These are phyloP conservation scores for Lipomyces spencermartinsiae DNA, from an alignment of 805 yeast genomes.

Conservation along the genomic window DNA sequence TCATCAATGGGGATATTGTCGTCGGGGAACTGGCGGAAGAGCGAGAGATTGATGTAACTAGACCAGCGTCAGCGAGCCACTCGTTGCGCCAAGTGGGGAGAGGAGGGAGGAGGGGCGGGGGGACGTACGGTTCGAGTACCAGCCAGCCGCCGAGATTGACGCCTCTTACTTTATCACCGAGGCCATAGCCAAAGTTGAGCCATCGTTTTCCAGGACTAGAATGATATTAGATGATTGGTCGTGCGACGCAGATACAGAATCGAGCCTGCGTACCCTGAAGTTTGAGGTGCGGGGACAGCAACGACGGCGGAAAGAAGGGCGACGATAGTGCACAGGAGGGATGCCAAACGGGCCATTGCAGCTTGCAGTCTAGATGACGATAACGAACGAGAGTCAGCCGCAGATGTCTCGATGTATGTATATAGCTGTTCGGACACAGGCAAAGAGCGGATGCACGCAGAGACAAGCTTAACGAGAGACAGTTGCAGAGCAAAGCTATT, in stretches of 20 bases:
- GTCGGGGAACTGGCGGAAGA: slow-evolving; percentile 61
- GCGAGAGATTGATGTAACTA: slow-evolving; percentile 69
- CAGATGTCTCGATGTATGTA: no score
- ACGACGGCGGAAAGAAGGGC: slow-evolving; percentile 8
- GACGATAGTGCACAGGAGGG: neutral
- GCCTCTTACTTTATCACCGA: slow-evolving; percentile 52
- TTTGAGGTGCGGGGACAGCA: slow-evolving; percentile 6
- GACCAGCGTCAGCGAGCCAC: neutral
- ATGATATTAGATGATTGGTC: neutral
- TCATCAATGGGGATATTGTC: slow-evolving; percentile 78
- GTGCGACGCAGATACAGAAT: neutral
- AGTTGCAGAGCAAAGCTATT: neutral
- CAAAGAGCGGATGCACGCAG: neutral
- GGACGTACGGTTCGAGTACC: slow-evolving; percentile 71
- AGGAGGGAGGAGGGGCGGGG: neutral
- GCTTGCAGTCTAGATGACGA: no score
- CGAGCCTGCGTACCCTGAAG: neutral
- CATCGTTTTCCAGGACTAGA: slow-evolving; percentile 23
- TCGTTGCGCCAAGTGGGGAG: neutral
- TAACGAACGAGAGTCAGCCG: no score
- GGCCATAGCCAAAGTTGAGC: slow-evolving; percentile 39
- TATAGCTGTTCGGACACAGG: no score
- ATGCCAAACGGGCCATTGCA: neutral
- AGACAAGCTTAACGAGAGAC: neutral
- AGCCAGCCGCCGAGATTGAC: slow-evolving; percentile 92